Percentiles rank a stretch among this genome's conserved stretches.
phyloP scores from a whole-genome alignment of 2,329 filamentous ascomycete genomes.

The Lachnellula subtilissima region DNA sequence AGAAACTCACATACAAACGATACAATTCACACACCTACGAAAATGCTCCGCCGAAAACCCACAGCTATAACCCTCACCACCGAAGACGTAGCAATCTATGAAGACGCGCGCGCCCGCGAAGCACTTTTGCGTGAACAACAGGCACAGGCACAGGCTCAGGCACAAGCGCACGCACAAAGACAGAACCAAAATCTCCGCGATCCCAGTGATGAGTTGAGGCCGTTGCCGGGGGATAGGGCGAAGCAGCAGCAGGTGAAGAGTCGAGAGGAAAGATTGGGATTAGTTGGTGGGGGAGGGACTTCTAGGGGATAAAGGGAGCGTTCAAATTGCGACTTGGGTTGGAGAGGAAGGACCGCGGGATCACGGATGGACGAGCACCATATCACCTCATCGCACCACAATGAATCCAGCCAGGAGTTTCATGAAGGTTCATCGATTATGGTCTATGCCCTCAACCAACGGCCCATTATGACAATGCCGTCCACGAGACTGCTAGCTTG shows the following conservation, averaged over 20 bases:
- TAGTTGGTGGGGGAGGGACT: constrained; percentile 21
- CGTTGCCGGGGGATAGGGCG: constrained; percentile 14
- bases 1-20: not conserved
- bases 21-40: not conserved
- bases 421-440: too few species aligned
- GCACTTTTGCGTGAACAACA: constrained; percentile 20
- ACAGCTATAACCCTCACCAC: constrained; percentile 64
- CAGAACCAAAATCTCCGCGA: constrained; percentile 15
- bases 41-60: constrained; percentile 64
- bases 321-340: not conserved
- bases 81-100: constrained; percentile 66
- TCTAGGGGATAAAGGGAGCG: constrained; percentile 4
- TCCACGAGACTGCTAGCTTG: too few species aligned
- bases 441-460: too few species aligned
- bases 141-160: constrained; percentile 21
- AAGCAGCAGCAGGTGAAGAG: constrained; percentile 26
- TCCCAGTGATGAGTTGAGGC: constrained; percentile 21
- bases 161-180: constrained; percentile 11
- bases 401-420: not conserved
- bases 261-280: constrained; percentile 35
- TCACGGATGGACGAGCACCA: not conserved
- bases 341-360: not conserved
- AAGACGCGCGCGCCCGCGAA: constrained; percentile 51
- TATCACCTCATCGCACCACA: not conserved
- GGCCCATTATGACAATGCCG: too few species aligned